Conservation (phyloP, 805 yeast genomes). For the Yarrowia divulgata region DNA sequence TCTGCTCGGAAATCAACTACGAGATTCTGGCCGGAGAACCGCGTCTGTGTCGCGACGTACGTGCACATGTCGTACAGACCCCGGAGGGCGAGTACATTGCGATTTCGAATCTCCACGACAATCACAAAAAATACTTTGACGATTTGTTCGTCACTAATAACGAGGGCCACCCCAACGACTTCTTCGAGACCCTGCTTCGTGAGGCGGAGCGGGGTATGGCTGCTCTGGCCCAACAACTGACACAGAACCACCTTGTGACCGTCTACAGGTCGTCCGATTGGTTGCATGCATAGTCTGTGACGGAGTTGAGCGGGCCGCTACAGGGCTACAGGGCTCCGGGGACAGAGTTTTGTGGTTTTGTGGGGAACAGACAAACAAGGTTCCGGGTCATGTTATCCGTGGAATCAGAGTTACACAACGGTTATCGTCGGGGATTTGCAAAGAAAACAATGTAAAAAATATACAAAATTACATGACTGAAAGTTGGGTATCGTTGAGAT, state of each 20-base stretch:
- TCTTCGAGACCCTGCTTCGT: not conserved
- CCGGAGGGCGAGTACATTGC: not conserved
- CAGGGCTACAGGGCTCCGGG: not conserved
- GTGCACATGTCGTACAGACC: not conserved
- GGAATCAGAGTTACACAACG: not conserved
- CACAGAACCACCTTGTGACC: conserved; percentile 10
- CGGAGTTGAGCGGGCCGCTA: conserved; percentile 34
- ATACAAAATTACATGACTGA: no score
- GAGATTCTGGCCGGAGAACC: conserved; percentile 13
- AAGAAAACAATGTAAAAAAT: no score
- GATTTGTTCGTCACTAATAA: not conserved
- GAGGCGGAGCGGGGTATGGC: not conserved
- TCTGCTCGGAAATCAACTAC: conserved; percentile 16
- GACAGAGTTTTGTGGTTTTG: conserved; percentile 15
- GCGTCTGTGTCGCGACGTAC: conserved; percentile 13
- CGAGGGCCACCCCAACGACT: not conserved
- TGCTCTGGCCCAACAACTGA: not conserved
- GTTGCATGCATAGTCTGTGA: conserved; percentile 1
- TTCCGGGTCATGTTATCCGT: not conserved
- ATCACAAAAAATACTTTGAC: conserved; percentile 15
- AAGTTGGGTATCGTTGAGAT: no score
- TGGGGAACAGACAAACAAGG: conserved; percentile 3
- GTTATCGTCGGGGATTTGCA: no score
- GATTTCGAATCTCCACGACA: conserved; percentile 2
- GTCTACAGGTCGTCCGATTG: conserved; percentile 19